Evolutionary conservation across 1,284 basidiomycete species (phyloP), one percentile per base, ranked within the genome.

Genomic region (Takashimella tepidaria): DNA sequence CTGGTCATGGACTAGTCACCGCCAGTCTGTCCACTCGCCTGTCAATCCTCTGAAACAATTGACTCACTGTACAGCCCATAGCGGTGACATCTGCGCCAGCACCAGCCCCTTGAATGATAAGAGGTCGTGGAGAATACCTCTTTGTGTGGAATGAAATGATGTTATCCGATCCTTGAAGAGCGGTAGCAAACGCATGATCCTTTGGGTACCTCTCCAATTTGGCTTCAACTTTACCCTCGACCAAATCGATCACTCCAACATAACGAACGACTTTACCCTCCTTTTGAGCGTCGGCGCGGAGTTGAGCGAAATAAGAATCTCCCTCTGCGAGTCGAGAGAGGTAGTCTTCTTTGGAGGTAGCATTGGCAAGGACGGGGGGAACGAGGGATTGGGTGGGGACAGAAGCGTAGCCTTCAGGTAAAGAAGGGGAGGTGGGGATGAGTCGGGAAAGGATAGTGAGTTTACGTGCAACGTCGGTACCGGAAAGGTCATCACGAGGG

Each of bases 41-140:
- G n/a, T n/a, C n/a, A n/a, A n/a, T n/a, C n/a, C n/a, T n/a, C n/a
- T n/a, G n/a, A n/a, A 5, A 4, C 12, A 2, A 10, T 10, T 5
- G 8, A 68, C 74, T 69, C 64, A 73, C 73, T 25, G 70, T 74
- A 19, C 98, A 92, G 21, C 95, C 95, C 92, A 98, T 98, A 0
- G 95, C 96, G 16, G 95, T 98, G 16, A 98, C 95, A 24, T 89
- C 92, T 1, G 92, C 92, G 20, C 95, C 95, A 0, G 96, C 95
- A 11, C 95, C 95, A 0, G 92, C 86, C 41, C 95, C 95, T 72
- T 98, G 95, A 21, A 99, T 82, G 59, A 97, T 89, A 57, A 99
- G 78, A 0, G 95, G 89, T 51, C 89, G 78, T 5, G 84, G 81
- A 21, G 85, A 85, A 66, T 93, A 92, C 51, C 96, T 81, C 72